phyloP scores from a whole-genome alignment of 2,329 filamentous ascomycete species.

The Aspergillus fischeri region DNA sequence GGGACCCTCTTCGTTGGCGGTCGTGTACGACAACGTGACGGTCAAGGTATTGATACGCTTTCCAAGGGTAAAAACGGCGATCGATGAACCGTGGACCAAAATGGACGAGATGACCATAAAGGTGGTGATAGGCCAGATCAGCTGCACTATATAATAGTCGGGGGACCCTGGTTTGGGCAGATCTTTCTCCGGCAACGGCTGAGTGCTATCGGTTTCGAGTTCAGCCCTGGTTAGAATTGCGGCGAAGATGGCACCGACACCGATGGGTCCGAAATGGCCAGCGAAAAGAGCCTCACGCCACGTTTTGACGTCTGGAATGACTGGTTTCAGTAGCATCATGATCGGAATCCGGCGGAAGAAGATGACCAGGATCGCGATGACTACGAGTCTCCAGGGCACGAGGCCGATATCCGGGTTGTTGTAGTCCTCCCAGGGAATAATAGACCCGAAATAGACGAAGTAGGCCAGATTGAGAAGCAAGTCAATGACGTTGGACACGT shows the following conservation, averaged over 20 bases:
- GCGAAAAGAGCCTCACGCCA: constrained; percentile 97
- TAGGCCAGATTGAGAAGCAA: constrained; percentile 94
- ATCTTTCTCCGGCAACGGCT: constrained; percentile 65
- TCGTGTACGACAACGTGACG: constrained; percentile 93
- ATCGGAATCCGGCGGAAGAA: constrained; percentile 94
- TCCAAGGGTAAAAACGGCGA: constrained; percentile 94
- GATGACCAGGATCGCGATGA: constrained; percentile 88
- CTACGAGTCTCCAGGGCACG: constrained; percentile 83
- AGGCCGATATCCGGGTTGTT: constrained; percentile 72
- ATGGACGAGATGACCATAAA: constrained; percentile 95
- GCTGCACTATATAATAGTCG: constrained; percentile 67
- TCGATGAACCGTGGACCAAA: constrained; percentile 92
- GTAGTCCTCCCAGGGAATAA: constrained; percentile 93
- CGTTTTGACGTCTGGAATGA: constrained; percentile 96
- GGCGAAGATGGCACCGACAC: constrained; percentile 93
- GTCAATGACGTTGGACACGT: constrained; percentile 99
- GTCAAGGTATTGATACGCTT: constrained; percentile 97
- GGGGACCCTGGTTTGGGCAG: constrained; percentile 49
- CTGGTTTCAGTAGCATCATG: constrained; percentile 84
- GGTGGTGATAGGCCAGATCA: constrained; percentile 94
- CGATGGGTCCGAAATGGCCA: constrained; percentile 95
- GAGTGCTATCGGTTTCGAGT: constrained; percentile 69
- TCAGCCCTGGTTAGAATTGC: constrained; percentile 92
- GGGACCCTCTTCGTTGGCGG: constrained; percentile 79
- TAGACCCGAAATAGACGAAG: constrained; percentile 95